Evolutionary conservation across 2,329 filamentous ascomycete genomes (phyloP), one percentile per base, ranked within the genome.

Genomic region (Sporothrix humicola): DNA sequence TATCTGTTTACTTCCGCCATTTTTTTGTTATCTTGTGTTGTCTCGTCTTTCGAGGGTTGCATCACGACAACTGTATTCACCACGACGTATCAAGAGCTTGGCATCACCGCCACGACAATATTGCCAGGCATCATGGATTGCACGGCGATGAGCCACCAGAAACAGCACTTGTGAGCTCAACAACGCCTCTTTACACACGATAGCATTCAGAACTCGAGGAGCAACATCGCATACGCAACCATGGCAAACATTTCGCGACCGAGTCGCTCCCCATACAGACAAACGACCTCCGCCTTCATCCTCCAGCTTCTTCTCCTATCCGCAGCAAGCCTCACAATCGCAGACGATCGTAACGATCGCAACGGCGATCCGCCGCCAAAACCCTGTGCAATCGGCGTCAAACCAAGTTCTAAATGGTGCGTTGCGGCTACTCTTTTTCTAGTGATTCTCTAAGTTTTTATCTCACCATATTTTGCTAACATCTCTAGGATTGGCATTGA

Each of bases 401-500:
- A 13, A 15, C 66, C 50, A 26, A 69, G 48, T 17, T 26, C 4
- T 31, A 13, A 42, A 68, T 37, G 46, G 61, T 65, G n/a, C 5
- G 61, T 37, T 37, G 31, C 3, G 31, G 31, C 31, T 7, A 37
- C 31, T 37, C 31, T 37, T 37, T 37, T 37, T 3, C 31, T 23
- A 17, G 23, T 46, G 44, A 10, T 6, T 65, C 37, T 1, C 15
- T 5, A 9, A 23, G n/a, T 3, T 9, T 56, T 56, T 20, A 17
- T 17, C 8, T 44, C 59, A 6, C 59, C 20, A 31, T 42, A 44
- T n/a, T n/a, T 4, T 61, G 10, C 31, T 63, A n/a, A 63, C 59
- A 44, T 17, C 6, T 46, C 37, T 72, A 90, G 88, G 88, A 85
- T 88, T 75, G 90, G 90, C 66, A 85, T 87, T 76, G 91, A 93